Percentiles rank a stretch among this genome's conserved stretches.
phyloP scores from a whole-genome alignment of 2,329 filamentous ascomycete species.

The Fusarium newnesense region DNA sequence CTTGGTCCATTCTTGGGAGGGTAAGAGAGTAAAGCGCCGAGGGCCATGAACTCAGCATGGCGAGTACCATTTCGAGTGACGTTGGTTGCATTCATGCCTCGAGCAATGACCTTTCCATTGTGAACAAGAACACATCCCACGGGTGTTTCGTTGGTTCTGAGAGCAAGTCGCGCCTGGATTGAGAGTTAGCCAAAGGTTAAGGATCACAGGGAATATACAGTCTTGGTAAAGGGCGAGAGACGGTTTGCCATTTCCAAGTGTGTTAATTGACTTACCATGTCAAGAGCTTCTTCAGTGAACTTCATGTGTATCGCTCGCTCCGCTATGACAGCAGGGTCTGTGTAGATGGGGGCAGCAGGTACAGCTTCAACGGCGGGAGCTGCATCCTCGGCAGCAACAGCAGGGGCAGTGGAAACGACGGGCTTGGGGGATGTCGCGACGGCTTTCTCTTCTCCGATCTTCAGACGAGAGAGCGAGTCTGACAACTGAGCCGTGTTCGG shows the following conservation, averaged over 20 bases:
- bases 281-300: conserved; percentile 87
- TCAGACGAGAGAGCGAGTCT: conserved; percentile 33
- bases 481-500: conserved; percentile 17
- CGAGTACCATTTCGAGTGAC: conserved; percentile 89
- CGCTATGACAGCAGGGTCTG: conserved; percentile 46
- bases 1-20: conserved; percentile 44
- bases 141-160: conserved; percentile 89
- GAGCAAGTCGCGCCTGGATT: conserved; percentile 81
- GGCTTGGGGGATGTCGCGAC: background rate
- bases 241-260: background rate
- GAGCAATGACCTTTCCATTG: conserved; percentile 80
- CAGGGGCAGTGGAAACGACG: background rate
- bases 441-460: conserved; percentile 17
- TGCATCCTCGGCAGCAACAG: background rate
- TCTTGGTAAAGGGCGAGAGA: background rate
- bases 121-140: conserved; percentile 96
- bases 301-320: conserved; percentile 51
- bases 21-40: conserved; percentile 67
- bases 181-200: conserved; percentile 2
- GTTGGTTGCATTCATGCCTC: conserved; percentile 97
- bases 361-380: background rate
- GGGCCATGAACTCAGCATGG: conserved; percentile 94
- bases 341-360: conserved; percentile 11
- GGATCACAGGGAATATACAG: background rate
- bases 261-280: conserved; percentile 73